Evolutionary conservation across 257 asterid genomes (phyloP).

Genomic region (Craterostigma plantagineum): DNA sequence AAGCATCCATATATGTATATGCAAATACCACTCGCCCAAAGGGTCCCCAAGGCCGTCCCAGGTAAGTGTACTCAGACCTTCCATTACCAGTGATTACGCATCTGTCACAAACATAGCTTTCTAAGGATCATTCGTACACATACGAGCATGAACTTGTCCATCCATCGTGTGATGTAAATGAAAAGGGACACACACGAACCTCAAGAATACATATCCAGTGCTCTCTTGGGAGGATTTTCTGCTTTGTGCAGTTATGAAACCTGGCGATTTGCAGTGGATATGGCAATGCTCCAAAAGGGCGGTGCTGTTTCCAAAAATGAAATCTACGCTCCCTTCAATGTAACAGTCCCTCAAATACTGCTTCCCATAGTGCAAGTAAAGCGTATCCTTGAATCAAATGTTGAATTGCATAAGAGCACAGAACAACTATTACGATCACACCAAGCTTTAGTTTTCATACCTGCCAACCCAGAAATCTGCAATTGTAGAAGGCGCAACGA

Average conservation of each 20-base stretch:
- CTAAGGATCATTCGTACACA: background rate
- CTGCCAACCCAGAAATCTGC: constrained; percentile 98
- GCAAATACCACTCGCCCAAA: constrained; percentile 89
- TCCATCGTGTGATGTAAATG: too few species aligned
- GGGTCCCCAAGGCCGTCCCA: constrained; percentile 99
- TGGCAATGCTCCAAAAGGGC: constrained; percentile 94
- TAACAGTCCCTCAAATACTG: constrained; percentile 85
- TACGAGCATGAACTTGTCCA: too few species aligned
- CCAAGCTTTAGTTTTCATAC: constrained; percentile 20
- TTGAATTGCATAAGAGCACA: constrained; percentile 3
- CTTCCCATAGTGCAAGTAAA: constrained; percentile 83
- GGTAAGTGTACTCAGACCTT: constrained; percentile 34
- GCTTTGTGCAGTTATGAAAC: constrained; percentile 83
- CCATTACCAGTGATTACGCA: constrained; percentile 89
- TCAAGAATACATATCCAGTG: constrained; percentile 80
- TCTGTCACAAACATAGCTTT: constrained; percentile 27
- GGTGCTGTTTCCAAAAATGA: constrained; percentile 95
- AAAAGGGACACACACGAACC: constrained; percentile 22
- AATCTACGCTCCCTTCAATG: constrained; percentile 91
- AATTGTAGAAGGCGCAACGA: constrained; percentile 77
- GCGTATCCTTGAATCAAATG: constrained; percentile 50
- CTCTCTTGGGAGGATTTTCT: constrained; percentile 90
- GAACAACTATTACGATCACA: background rate
- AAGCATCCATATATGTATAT: constrained; percentile 56
- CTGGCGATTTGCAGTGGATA: constrained; percentile 80